Conservation (phyloP, 257 asterid genomes). For the Leptodermis oblonga region DNA sequence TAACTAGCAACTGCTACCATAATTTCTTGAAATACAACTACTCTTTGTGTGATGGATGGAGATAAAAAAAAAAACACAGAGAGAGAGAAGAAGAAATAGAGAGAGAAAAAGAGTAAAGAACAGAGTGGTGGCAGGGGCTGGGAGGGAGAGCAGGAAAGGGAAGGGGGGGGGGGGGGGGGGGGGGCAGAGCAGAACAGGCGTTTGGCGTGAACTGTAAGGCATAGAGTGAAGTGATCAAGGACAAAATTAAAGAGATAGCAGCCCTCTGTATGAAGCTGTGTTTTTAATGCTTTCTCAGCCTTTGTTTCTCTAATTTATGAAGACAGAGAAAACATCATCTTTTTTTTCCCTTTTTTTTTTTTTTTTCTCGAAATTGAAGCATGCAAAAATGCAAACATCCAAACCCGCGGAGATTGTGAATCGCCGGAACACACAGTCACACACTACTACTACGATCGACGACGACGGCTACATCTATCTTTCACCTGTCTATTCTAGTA, state of each 20-base stretch:
- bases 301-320: constrained; percentile 23
- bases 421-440: background rate
- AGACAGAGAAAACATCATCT: constrained; percentile 5
- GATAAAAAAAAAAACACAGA: background rate
- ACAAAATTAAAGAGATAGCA: constrained; percentile 22
- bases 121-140: background rate
- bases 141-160: background rate
- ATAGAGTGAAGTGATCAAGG: constrained; percentile 28
- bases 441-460: too few relatives aligned
- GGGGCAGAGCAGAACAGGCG: constrained; percentile 51
- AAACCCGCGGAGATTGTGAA: constrained; percentile 9
- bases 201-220: constrained; percentile 95
- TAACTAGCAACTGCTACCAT: background rate
- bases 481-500: background rate
- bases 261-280: constrained; percentile 17
- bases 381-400: background rate
- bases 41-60: background rate
- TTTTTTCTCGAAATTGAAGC: background rate
- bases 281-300: constrained; percentile 24
- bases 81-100: background rate
- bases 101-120: background rate
- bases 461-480: background rate
- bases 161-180: too few relatives aligned
- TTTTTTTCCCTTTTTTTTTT: background rate
- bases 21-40: background rate